Conservation (phyloP, 1,284 basidiomycete species). For the Xanthoconium separans region DNA sequence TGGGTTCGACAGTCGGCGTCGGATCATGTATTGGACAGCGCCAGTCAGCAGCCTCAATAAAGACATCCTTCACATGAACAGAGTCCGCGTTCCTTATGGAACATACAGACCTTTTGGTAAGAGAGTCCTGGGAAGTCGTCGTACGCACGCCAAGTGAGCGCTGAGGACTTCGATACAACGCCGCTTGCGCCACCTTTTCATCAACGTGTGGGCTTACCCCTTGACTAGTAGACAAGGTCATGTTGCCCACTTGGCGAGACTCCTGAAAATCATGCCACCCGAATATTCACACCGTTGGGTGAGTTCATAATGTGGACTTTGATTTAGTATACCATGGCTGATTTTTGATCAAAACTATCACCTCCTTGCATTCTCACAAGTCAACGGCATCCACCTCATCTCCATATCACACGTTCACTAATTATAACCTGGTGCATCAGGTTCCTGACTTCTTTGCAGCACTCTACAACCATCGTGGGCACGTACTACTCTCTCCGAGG, state of each 20-base stretch:
- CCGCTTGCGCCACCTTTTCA: neutral
- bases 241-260: neutral
- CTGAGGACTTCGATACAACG: neutral
- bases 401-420: too few relatives aligned
- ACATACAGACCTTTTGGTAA: neutral
- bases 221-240: neutral
- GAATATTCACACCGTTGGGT: neutral
- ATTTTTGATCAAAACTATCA: neutral
- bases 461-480: neutral
- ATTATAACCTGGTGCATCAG: neutral
- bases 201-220: neutral
- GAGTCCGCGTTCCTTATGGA: neutral
- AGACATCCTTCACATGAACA: neutral
- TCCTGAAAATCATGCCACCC: too few relatives aligned
- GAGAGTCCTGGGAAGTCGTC: neutral
- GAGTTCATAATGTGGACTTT: neutral
- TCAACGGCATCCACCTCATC: neutral
- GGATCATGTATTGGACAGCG: constrained; percentile 21
- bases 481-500: neutral
- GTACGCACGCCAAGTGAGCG: neutral
- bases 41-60: constrained; percentile 4
- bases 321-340: neutral
- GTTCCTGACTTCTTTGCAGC: neutral
- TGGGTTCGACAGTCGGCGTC: constrained; percentile 78
- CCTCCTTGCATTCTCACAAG: neutral